phyloP scores from a whole-genome alignment of 805 yeast genomes.

The Ogataea saltuana region DNA sequence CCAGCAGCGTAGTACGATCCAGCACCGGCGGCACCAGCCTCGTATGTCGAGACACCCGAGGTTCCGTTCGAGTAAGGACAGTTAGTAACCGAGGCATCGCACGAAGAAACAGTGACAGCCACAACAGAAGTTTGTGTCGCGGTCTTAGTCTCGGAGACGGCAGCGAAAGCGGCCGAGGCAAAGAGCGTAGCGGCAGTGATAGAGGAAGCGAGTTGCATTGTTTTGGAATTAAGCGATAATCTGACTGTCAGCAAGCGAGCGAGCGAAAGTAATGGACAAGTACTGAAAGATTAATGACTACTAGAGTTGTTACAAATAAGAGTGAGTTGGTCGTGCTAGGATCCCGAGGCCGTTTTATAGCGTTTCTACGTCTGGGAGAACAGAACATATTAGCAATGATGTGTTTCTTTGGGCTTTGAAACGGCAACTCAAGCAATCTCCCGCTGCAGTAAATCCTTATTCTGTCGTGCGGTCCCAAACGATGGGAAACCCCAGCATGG shows the following conservation, averaged over 20 bases:
- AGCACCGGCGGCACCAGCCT: slow-evolving; percentile 23
- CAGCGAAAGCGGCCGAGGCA: slow-evolving; percentile 38
- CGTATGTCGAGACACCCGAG: slow-evolving; percentile 36
- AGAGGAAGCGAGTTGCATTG: slow-evolving; percentile 39
- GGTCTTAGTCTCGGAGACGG: slow-evolving; percentile 29
- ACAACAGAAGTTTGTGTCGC: slow-evolving; percentile 37
- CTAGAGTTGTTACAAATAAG: too few relatives aligned
- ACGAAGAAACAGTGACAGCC: slow-evolving; percentile 41
- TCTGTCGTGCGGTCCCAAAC: neutral
- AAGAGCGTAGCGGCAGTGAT: slow-evolving; percentile 39
- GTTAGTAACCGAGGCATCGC: slow-evolving; percentile 39
- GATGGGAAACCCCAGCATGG: slow-evolving; percentile 6
- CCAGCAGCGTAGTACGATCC: slow-evolving; percentile 32
- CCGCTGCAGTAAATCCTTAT: neutral
- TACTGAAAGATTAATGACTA: too few relatives aligned
- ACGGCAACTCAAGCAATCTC: slow-evolving; percentile 3
- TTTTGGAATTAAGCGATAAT: slow-evolving; percentile 13
- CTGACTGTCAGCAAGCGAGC: slow-evolving; percentile 1
- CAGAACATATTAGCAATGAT: neutral
- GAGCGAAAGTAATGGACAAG: too few relatives aligned
- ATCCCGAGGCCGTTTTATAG: slow-evolving; percentile 1
- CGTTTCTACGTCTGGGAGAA: slow-evolving; percentile 3
- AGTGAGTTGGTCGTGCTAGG: neutral
- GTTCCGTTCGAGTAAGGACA: slow-evolving; percentile 25
- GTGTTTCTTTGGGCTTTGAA: neutral